Conservation (phyloP, 495 filamentous ascomycete genomes). For the Oleoguttula mirabilis region DNA sequence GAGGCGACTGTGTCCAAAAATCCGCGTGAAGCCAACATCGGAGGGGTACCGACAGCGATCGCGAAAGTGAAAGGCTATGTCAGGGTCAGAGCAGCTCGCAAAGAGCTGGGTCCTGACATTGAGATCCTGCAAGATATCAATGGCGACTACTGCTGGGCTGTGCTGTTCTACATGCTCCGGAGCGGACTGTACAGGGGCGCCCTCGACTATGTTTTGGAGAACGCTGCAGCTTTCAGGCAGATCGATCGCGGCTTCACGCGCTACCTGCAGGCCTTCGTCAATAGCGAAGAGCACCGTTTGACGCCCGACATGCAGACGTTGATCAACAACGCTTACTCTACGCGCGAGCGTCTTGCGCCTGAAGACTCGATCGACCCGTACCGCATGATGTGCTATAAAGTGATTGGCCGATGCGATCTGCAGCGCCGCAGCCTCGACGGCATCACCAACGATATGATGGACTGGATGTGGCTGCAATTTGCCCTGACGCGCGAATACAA, state of each 20-base stretch:
- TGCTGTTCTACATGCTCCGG: conserved; percentile 85
- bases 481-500: conserved; percentile 80
- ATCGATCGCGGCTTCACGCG: conserved; percentile 80
- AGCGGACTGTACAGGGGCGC: conserved; percentile 75
- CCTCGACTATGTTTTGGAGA: conserved; percentile 68
- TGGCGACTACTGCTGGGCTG: conserved; percentile 82
- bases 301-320: conserved; percentile 66
- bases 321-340: conserved; percentile 80
- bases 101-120: conserved; percentile 67
- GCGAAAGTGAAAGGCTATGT: conserved; percentile 91
- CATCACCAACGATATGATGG: conserved; percentile 69
- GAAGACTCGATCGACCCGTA: conserved; percentile 88
- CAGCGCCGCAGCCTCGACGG: conserved; percentile 65
- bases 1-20: conserved; percentile 66
- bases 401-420: conserved; percentile 89
- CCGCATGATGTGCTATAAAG: conserved; percentile 93
- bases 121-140: conserved; percentile 58
- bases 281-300: conserved; percentile 55
- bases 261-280: conserved; percentile 77
- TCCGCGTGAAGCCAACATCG: conserved; percentile 77
- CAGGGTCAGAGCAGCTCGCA: conserved; percentile 57
- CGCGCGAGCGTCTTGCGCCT: conserved; percentile 66
- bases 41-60: conserved; percentile 71
- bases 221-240: conserved; percentile 65
- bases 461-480: conserved; percentile 97